phyloP scores from a whole-genome alignment of 345 rosid species.

The Camelina neglecta region DNA sequence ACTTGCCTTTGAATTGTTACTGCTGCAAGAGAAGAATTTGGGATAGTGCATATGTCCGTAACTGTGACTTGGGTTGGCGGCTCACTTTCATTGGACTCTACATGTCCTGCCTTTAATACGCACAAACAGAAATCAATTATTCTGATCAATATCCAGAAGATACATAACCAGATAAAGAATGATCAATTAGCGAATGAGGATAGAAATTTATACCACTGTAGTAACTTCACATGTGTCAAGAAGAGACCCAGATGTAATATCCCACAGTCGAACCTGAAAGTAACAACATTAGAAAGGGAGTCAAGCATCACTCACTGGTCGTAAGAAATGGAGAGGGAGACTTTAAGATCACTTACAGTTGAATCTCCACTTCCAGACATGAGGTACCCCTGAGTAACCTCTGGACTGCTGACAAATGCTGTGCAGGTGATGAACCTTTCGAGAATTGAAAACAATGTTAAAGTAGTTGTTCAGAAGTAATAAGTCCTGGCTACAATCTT shows the following conservation, averaged over 20 bases:
- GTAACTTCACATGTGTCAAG: constrained; percentile 83
- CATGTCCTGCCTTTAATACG: constrained; percentile 61
- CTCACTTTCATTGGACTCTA: constrained; percentile 54
- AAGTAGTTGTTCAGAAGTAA: too few species aligned
- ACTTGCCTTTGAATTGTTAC: constrained; percentile 79
- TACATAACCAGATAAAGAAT: neutral
- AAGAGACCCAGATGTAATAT: constrained; percentile 75
- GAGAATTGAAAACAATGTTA: neutral
- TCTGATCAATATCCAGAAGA: neutral
- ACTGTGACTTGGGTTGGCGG: constrained; percentile 55
- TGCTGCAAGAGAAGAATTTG: constrained; percentile 58
- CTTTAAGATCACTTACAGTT: constrained; percentile 58
- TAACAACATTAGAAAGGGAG: constrained; percentile 9
- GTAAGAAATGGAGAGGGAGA: constrained; percentile 17
- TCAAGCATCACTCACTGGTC: neutral
- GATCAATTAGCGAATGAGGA: neutral
- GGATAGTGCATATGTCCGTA: constrained; percentile 67
- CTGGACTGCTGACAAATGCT: constrained; percentile 61
- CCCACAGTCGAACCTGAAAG: constrained; percentile 92
- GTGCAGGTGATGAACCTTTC: constrained; percentile 81
- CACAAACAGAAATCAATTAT: constrained; percentile 26
- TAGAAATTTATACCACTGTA: constrained; percentile 52
- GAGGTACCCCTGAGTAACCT: constrained; percentile 66
- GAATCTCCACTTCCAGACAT: constrained; percentile 97
- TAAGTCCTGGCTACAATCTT: too few species aligned